Evolutionary conservation across 306 rosid species (phyloP).

Genomic region (Cercis canadensis): DNA sequence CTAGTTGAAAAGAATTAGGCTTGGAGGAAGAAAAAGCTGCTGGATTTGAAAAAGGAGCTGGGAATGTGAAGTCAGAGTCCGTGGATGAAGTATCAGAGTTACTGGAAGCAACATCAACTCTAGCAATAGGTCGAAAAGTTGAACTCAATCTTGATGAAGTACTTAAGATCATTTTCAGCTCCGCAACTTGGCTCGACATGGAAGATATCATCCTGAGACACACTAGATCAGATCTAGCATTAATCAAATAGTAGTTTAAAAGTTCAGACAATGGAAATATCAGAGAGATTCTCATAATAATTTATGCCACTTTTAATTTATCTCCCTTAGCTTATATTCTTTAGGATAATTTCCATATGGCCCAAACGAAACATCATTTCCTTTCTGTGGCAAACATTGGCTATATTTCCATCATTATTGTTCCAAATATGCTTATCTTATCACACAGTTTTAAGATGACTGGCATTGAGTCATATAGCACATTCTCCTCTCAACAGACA

Average conservation of each 20-base stretch:
- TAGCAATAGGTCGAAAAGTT: slow-evolving; percentile 62
- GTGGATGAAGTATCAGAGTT: slow-evolving; percentile 80
- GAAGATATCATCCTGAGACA: slow-evolving; percentile 94
- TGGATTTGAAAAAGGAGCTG: slow-evolving; percentile 59
- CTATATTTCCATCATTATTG: neutral
- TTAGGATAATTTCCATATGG: neutral
- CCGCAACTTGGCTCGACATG: slow-evolving; percentile 88
- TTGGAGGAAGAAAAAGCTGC: slow-evolving; percentile 41
- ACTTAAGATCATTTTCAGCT: slow-evolving; percentile 68
- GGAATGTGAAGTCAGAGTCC: slow-evolving; percentile 79
- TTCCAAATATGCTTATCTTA: slow-evolving; percentile 11
- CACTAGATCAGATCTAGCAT: slow-evolving; percentile 76
- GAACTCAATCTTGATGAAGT: slow-evolving; percentile 74
- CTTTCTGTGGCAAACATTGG: neutral
- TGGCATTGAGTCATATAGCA: neutral
- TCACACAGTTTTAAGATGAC: neutral
- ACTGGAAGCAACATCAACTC: slow-evolving; percentile 70
- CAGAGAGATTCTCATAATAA: neutral
- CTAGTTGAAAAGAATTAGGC: slow-evolving; percentile 52
- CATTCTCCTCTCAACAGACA: slow-evolving; percentile 23
- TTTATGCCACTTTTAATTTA: neutral
- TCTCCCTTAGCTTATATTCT: neutral
- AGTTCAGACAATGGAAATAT: slow-evolving; percentile 33
- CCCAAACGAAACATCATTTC: slow-evolving; percentile 19
- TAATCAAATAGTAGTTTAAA: slow-evolving; percentile 60